Base-by-base conservation (phyloP, 164 flowering plant species). In the Magnolia officinalis region DNA sequence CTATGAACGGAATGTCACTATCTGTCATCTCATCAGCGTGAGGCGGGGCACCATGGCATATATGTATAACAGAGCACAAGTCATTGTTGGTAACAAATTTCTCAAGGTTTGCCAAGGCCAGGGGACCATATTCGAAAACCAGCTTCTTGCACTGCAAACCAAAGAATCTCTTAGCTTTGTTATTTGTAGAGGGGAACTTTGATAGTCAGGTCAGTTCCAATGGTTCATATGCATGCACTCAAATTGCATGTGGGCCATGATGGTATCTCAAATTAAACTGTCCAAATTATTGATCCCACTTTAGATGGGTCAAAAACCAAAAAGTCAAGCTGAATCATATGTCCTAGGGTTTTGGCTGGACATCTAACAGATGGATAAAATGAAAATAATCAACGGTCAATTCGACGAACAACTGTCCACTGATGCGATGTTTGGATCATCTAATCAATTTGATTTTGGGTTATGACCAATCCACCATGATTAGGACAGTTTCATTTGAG, bases 111-210 rank as follows among this genome's bases (percentile, higher is more conserved):
- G 81, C 65, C 78, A 79, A 23, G 24, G 75, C 19, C 63, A 79
- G 9, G 18, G 81, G 81, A 23, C 75, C 81, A 55, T 79, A 79
- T 23, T 79, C 75, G 1, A 79, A 21, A 65, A 79, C 81, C 72
- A 79, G 68, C 50, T 73, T 79, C 75, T 79, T 72, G 78, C 81
- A 79, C 81, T 79, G 78, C 81, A 75, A 79, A 45, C 8, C 23
- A 9, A 59, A 50, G 2, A 21, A 37, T 11, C 2, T 51, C 50
- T 18, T 1, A 9, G 37, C n/a, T 4, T 7, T 23, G 69, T 63
- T 76, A 8, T 71, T 55, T 55, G 61, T 37, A 37, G 45, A 11
- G 8, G 4, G 6, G 7, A 11, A 19, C 2, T 69, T 18, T 52
- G 10, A 1, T 51, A 52, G 61, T 55, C 61, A 10, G 18, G 61